These are phyloP conservation scores for Beta vulgaris DNA, from an alignment of 148 eudicot genomes.

Conservation along the genomic window DNA sequence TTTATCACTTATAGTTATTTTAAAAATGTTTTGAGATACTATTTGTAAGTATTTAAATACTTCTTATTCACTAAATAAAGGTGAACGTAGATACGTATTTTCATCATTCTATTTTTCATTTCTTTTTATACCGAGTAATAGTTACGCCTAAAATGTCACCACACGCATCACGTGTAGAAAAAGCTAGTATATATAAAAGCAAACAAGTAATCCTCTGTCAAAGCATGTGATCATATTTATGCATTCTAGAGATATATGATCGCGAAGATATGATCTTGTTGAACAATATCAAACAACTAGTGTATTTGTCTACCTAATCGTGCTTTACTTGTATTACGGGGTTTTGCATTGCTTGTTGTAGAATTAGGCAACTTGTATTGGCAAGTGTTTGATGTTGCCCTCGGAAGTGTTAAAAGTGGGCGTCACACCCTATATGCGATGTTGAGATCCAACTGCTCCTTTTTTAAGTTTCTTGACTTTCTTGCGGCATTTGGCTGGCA, in stretches of 20 bases:
- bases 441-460: neutral
- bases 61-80: too few species aligned
- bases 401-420: neutral
- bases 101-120: too few species aligned
- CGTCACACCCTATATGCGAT: neutral
- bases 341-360: slow-evolving; percentile 9
- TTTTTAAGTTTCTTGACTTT: slow-evolving; percentile 8
- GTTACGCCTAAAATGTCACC: too few species aligned
- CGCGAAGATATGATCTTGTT: neutral
- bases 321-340: neutral
- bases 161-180: too few species aligned
- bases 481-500: neutral
- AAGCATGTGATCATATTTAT: too few species aligned
- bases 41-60: too few species aligned
- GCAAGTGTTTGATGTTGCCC: neutral
- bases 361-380: neutral
- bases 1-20: too few species aligned
- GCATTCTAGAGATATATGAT: neutral
- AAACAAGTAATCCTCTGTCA: too few species aligned
- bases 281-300: neutral
- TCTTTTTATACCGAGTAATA: too few species aligned
- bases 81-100: too few species aligned
- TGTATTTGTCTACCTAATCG: neutral
- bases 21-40: too few species aligned
- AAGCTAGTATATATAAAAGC: too few species aligned